These are phyloP conservation scores for Talaromyces albobiverticillius DNA, from an alignment of 2,329 filamentous ascomycete genomes.

Conservation along the genomic window DNA sequence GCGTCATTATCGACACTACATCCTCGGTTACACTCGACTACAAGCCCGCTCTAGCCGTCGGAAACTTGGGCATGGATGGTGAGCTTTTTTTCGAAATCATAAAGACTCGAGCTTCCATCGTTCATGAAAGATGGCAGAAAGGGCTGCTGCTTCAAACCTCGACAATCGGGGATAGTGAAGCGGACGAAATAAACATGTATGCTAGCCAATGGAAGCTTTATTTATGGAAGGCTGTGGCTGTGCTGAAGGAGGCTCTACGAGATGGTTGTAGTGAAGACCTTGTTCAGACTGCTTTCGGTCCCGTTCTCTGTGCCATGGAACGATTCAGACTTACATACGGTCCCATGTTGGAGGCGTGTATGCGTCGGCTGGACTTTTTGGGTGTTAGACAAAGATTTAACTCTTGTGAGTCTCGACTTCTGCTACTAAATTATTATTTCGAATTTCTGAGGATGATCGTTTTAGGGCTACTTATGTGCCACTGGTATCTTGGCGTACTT, in stretches of 20 bases:
- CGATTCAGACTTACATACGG: background rate
- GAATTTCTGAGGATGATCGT: too few species aligned
- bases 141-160: too few species aligned
- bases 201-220: background rate
- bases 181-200: too few species aligned
- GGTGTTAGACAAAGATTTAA: background rate
- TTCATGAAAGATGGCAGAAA: too few species aligned
- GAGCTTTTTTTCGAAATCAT: too few species aligned
- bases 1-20: background rate
- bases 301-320: background rate
- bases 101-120: too few species aligned
- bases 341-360: background rate
- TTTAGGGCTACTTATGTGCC: background rate
- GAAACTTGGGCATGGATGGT: background rate
- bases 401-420: too few species aligned
- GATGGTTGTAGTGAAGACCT: background rate
- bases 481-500: background rate
- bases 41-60: background rate
- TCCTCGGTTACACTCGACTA: background rate
- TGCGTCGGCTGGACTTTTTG: background rate
- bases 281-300: background rate
- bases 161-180: too few species aligned
- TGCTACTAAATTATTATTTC: too few species aligned
- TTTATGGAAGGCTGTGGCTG: background rate
- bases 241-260: slow-evolving; percentile 1